Evolutionary conservation across 495 filamentous ascomycete genomes (phyloP).

Genomic region (Cetradonia linearis): DNA sequence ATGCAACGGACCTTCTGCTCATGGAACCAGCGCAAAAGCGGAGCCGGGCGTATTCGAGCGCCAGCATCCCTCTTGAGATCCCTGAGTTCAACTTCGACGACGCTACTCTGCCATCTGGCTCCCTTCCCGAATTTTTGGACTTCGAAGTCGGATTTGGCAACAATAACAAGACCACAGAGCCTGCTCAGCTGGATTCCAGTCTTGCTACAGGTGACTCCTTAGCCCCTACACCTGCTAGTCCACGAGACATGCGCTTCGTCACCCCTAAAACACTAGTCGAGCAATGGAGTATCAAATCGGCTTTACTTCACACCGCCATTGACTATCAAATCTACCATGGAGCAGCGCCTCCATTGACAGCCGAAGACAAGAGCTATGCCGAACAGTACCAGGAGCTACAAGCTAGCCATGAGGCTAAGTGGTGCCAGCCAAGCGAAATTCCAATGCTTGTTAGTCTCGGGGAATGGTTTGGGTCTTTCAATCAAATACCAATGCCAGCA

Average conservation of each 20-base stretch:
- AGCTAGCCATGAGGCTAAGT: not conserved
- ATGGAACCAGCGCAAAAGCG: not conserved
- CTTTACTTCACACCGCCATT: not conserved
- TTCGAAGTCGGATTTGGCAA: not conserved
- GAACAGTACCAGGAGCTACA: not conserved
- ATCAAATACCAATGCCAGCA: not conserved
- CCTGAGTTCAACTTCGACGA: too few relatives aligned
- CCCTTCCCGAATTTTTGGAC: not conserved
- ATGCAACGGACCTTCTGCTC: not conserved
- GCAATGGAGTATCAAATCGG: conserved; percentile 6
- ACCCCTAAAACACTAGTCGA: not conserved
- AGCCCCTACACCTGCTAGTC: not conserved
- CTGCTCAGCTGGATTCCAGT: not conserved
- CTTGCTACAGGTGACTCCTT: not conserved
- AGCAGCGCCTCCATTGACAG: not conserved
- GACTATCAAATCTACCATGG: not conserved
- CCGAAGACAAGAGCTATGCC: not conserved
- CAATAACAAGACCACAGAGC: not conserved
- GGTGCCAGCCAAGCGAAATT: not conserved
- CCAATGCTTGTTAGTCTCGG: not conserved
- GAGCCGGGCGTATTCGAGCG: not conserved
- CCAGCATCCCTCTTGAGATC: not conserved
- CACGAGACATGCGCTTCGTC: not conserved
- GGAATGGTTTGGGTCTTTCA: conserved; percentile 1
- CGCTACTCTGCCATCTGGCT: not conserved